Evolutionary conservation across 345 rosid species (phyloP).

Genomic region (Eucalyptus sp.): DNA sequence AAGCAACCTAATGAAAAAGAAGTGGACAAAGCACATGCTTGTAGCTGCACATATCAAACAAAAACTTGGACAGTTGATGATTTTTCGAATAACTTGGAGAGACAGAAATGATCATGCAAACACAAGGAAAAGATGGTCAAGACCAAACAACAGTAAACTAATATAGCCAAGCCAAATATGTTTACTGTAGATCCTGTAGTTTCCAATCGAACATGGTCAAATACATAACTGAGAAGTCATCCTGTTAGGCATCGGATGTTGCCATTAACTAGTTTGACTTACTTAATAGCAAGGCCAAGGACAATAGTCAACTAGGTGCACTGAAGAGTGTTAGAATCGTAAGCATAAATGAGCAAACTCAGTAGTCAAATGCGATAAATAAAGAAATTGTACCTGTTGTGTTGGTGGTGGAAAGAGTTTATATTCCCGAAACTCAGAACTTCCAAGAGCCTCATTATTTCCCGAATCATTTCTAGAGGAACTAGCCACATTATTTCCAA

Average conservation of each 20-base stretch:
- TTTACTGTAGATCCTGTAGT: background rate
- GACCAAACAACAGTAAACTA: background rate
- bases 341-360: background rate
- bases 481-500: background rate
- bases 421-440: background rate
- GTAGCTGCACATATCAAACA: background rate
- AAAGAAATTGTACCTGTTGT: background rate
- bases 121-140: background rate
- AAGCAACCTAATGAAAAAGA: background rate
- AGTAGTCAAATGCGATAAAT: background rate
- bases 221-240: background rate
- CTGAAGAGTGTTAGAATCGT: background rate
- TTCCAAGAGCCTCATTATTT: background rate
- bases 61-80: background rate
- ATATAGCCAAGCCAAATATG: background rate
- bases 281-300: background rate
- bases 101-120: background rate
- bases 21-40: background rate
- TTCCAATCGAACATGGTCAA: background rate
- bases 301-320: background rate
- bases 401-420: background rate
- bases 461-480: background rate
- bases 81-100: background rate
- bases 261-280: background rate
- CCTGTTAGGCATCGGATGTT: background rate